Percentiles rank a stretch among this genome's conserved stretches.
Conservation (phyloP, 2,329 filamentous ascomycete species). For the Verticillium dahliae region DNA sequence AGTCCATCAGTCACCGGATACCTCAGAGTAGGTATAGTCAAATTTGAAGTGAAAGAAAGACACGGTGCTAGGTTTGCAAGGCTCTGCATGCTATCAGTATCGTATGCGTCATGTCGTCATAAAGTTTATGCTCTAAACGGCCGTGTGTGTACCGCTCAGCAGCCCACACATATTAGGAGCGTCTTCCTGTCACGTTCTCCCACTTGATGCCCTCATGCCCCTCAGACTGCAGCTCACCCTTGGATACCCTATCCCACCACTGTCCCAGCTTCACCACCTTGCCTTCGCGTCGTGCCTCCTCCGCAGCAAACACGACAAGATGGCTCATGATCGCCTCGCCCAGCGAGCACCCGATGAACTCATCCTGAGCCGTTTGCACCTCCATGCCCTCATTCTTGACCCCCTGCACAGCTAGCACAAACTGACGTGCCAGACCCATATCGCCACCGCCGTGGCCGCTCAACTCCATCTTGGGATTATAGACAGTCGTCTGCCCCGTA, state of each 20-base stretch:
- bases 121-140: background rate
- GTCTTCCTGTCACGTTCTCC: background rate
- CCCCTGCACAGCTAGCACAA: constrained; percentile 72
- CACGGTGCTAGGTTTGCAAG: background rate
- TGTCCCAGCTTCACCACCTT: constrained; percentile 67
- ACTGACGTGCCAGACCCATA: constrained; percentile 65
- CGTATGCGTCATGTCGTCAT: background rate
- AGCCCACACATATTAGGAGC: background rate
- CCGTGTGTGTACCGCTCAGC: background rate
- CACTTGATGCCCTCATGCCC: background rate
- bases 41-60: too few species aligned
- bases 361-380: constrained; percentile 64
- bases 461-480: constrained; percentile 10
- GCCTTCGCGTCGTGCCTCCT: constrained; percentile 68
- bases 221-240: background rate
- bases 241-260: constrained; percentile 57
- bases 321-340: constrained; percentile 88
- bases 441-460: constrained; percentile 11
- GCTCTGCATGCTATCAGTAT: background rate
- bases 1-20: too few species aligned
- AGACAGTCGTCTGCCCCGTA: constrained; percentile 7
- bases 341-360: constrained; percentile 73
- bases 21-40: too few species aligned
- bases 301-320: constrained; percentile 88
- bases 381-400: constrained; percentile 66